Conservation (phyloP, 2,329 filamentous ascomycete species). For the Ceratocystis eucalypticola region DNA sequence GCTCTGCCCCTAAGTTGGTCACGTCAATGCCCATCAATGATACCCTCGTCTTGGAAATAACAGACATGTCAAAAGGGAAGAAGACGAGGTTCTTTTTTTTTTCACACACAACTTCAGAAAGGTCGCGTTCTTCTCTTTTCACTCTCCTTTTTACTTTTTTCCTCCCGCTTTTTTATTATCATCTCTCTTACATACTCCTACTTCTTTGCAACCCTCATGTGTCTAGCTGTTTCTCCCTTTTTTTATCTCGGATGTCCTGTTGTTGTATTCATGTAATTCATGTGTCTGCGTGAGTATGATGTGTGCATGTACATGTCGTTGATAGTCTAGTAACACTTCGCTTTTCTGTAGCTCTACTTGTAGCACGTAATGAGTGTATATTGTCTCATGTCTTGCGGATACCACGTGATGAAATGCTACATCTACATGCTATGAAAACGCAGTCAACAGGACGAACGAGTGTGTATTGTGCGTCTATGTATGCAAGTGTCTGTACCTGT, state of each 20-base stretch:
- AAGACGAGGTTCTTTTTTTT: conserved; percentile 3
- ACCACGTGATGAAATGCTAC: no score
- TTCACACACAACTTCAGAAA: not conserved
- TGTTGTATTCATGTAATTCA: not conserved
- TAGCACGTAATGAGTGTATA: no score
- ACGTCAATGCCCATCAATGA: conserved; percentile 10
- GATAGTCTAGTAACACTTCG: no score
- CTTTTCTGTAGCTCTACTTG: no score
- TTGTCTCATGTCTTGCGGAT: no score
- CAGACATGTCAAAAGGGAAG: conserved; percentile 11
- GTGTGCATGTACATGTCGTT: not conserved
- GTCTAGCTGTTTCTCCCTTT: conserved; percentile 1
- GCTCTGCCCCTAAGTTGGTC: conserved; percentile 9
- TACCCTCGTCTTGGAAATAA: conserved; percentile 13
- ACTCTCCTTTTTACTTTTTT: conserved; percentile 1
- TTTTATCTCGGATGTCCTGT: not conserved
- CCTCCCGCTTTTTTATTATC: not conserved
- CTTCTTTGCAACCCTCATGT: conserved; percentile 1
- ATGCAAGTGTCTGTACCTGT: no score
- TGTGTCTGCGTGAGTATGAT: not conserved
- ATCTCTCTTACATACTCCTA: conserved; percentile 5
- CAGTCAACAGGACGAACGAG: no score
- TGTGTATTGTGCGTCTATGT: no score
- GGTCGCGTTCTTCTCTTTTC: conserved; percentile 9
- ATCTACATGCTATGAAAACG: no score